Evolutionary conservation across 2,329 filamentous ascomycete genomes (phyloP).

Genomic region (Colletotrichum coccodes): DNA sequence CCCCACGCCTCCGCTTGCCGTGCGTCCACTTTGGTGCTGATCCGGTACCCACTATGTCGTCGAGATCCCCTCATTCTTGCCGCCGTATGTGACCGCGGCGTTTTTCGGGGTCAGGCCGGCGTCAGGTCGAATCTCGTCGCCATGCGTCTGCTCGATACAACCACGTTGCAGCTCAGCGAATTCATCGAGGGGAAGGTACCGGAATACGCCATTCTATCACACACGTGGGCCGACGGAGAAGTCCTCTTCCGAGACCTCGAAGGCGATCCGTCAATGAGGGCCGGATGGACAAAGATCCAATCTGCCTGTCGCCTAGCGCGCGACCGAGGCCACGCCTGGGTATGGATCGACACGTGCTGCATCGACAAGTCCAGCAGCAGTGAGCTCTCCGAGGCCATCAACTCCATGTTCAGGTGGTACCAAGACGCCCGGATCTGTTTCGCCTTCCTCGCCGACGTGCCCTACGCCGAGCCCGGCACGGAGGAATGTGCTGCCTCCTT

Average conservation of each 20-base stretch:
- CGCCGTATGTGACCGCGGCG: not conserved
- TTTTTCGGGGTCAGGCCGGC: not conserved
- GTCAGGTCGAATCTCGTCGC: too few species aligned
- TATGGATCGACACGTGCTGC: constrained; percentile 51
- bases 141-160: not conserved
- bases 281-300: constrained; percentile 37
- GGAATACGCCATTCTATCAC: constrained; percentile 41
- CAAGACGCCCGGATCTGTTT: constrained; percentile 44
- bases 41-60: not conserved
- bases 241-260: constrained; percentile 37
- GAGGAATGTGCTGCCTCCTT: not conserved
- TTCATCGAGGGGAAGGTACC: constrained; percentile 17
- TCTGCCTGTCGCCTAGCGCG: constrained; percentile 29
- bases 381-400: constrained; percentile 44
- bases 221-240: constrained; percentile 40
- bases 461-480: not conserved
- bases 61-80: not conserved
- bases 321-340: constrained; percentile 39
- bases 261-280: not conserved
- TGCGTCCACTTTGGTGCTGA: not conserved
- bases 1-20: constrained; percentile 31
- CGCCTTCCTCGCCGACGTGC: constrained; percentile 43
- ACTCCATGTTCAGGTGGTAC: constrained; percentile 44
- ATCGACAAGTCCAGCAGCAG: constrained; percentile 45
- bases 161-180: not conserved